Evolutionary conservation across 2,329 filamentous ascomycete genomes (phyloP), one percentile per base, ranked within the genome.

Genomic region (Talaromyces sp.): DNA sequence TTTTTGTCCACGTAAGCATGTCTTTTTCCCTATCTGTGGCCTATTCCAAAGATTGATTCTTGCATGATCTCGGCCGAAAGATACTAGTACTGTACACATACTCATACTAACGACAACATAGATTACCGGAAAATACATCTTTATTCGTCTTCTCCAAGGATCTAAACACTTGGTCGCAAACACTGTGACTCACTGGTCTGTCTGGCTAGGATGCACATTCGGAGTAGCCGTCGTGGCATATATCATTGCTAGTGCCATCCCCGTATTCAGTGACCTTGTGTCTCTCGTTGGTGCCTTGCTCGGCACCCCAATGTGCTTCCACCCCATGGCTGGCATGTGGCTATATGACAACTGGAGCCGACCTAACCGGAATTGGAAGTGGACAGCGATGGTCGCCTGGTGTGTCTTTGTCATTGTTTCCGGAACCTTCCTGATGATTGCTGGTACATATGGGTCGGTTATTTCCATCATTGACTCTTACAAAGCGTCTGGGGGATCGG

Each of bases 371-470:
- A 57, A 54, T 1, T 17, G 30, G 3, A 42, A 30, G n/a, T 66
- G 62, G 64, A 55, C 42, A 3, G 11, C 57, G 8, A 52, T 61
- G 56, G 61, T 61, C 10, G 35, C 37, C 35, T 67, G 62, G 62
- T 61, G 57, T 19, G 49, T 32, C 6, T 74, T 74, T 41, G 64
- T 78, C 5, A 62, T 77, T 19, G 52, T 71, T 1, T 52, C 62
- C 2, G 75, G 76, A 2, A 66, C 58, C 0, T 80, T 79, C 52
- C 55, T 78, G 8, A 78, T 73, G 67, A 59, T 79, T 41, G 73
- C 67, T 3, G 77, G 76, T 1, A 78, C 76, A 0, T 80, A 79
- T 44, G 76, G 75, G 0, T 75, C 75, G 0, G 61, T 80, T 5
- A 63, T 75, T 7, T 66, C 61, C 3, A 76, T 78, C 30, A 69